phyloP scores from a whole-genome alignment of 202 grass and related monocot genomes.

The Eragrostis tef region DNA sequence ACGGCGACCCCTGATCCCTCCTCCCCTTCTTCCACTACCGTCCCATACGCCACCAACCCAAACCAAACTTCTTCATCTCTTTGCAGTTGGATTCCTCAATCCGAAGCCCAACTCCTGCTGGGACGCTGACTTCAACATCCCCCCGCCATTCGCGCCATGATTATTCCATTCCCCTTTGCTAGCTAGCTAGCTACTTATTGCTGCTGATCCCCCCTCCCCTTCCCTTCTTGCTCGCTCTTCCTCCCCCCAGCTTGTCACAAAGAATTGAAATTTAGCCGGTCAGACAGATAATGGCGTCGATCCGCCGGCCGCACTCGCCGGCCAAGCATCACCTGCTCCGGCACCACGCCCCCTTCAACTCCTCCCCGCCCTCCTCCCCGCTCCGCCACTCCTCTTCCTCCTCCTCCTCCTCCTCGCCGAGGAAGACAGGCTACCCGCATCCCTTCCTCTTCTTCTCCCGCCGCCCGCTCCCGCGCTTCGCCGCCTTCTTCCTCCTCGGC shows the following conservation, averaged over 20 bases:
- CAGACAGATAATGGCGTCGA: conserved; percentile 51
- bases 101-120: neutral
- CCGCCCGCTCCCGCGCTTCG: conserved; percentile 65
- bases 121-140: conserved; percentile 45
- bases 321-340: conserved; percentile 62
- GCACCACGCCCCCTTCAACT: conserved; percentile 41
- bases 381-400: conserved; percentile 56
- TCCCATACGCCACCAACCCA: neutral
- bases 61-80: neutral
- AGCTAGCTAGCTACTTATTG: neutral
- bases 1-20: conserved; percentile 29
- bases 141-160: conserved; percentile 58
- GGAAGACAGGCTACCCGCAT: conserved; percentile 36
- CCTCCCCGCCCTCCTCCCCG: conserved; percentile 52
- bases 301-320: conserved; percentile 70
- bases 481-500: conserved; percentile 80
- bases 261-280: no score
- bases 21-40: no score
- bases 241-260: no score
- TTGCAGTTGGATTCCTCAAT: neutral
- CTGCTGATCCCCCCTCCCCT: neutral
- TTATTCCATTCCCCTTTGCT: conserved; percentile 13
- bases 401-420: conserved; percentile 32
- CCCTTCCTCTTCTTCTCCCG: conserved; percentile 49
- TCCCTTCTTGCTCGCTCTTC: no score